Conservation (phyloP, 225 moss, liverwort and hornwort species). For the Antitrichia curtipendula region DNA sequence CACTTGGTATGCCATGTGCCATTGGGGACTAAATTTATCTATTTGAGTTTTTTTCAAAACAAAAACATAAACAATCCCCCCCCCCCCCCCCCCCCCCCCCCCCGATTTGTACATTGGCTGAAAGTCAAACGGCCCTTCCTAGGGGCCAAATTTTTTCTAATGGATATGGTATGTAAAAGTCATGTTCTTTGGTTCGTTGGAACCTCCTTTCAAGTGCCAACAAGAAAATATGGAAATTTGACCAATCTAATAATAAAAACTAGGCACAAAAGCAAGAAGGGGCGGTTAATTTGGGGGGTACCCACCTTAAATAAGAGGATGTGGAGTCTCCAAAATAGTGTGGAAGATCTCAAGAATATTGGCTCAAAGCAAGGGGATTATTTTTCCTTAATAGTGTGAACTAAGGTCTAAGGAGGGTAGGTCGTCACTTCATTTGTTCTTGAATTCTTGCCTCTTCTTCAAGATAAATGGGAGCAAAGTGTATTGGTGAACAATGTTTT, state of each 20-base stretch:
- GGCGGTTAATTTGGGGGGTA: fast-evolving
- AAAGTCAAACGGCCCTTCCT: too few species aligned
- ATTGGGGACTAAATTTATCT: too few species aligned
- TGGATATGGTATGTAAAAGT: background rate
- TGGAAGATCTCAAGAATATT: background rate
- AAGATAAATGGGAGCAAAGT: background rate
- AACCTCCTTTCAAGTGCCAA: background rate
- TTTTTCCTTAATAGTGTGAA: background rate
- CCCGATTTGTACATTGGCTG: too few species aligned
- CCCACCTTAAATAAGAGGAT: fast-evolving
- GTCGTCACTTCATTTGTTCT: background rate
- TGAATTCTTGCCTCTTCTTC: background rate
- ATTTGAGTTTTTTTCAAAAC: too few species aligned
- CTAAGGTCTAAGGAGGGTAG: too few species aligned
- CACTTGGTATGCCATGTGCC: too few species aligned
- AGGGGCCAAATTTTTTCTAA: too few species aligned
- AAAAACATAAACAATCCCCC: too few species aligned
- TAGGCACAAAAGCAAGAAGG: background rate
- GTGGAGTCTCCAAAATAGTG: background rate
- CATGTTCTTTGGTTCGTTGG: background rate
- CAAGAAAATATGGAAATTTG: background rate
- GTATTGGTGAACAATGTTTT: background rate
- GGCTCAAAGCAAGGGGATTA: background rate
- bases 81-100: too few species aligned
- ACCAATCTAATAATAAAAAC: background rate